A percentile compares a stretch with the other conserved stretches of the same genome.
These are phyloP conservation scores for Tetrapisispora phaffii DNA, from an alignment of 805 yeast genomes.

Conservation along the genomic window DNA sequence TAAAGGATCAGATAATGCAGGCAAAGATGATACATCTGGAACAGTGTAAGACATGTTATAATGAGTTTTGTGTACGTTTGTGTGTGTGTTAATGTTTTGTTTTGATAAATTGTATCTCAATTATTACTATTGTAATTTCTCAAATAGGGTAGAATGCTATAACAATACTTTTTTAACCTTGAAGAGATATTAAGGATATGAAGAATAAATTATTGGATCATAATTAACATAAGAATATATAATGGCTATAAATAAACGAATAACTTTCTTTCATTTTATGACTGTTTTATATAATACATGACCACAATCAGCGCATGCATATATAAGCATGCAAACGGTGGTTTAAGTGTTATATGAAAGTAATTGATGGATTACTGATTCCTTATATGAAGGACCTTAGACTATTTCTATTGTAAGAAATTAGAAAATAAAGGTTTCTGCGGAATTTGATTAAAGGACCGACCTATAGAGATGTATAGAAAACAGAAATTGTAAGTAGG, in stretches of 20 bases:
- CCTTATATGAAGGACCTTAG: neutral
- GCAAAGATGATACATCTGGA: neutral
- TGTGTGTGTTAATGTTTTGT: neutral
- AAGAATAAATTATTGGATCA: too few relatives aligned
- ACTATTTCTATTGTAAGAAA: neutral
- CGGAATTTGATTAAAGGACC: neutral
- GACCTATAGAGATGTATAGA: too few relatives aligned
- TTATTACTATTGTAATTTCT: neutral
- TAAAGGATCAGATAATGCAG: constrained; percentile 33
- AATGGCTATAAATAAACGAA: too few relatives aligned
- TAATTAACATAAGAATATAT: too few relatives aligned
- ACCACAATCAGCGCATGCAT: too few relatives aligned
- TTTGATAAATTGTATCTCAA: too few relatives aligned
- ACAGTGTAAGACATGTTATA: constrained; percentile 1
- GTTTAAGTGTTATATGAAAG: neutral
- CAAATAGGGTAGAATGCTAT: too few relatives aligned
- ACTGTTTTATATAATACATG: too few relatives aligned
- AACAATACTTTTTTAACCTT: too few relatives aligned
- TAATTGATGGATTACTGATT: neutral
- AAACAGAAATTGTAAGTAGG: neutral
- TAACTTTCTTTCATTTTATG: too few relatives aligned
- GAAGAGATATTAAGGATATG: too few relatives aligned
- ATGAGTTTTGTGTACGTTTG: neutral
- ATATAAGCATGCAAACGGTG: too few relatives aligned
- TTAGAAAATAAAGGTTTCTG: neutral